These are phyloP conservation scores for Jimgerdemannia lactiflua DNA, from an alignment of 192 early-diverging fungal species.

Conservation along the genomic window DNA sequence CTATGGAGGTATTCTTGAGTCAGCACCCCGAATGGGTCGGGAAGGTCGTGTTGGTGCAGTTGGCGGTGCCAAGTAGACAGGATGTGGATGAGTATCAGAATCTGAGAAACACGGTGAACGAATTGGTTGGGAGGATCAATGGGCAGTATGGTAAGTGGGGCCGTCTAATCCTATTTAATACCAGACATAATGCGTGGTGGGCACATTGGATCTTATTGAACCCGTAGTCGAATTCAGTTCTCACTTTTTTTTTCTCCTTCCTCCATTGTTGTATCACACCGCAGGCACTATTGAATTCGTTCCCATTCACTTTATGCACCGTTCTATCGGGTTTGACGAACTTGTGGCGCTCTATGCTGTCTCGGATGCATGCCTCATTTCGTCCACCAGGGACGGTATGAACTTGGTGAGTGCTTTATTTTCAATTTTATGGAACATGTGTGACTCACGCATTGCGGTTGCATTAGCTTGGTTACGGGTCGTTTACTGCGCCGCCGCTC, in stretches of 20 bases:
- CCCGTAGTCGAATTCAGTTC: not conserved
- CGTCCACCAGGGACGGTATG: conserved; percentile 99
- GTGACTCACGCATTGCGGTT: not conserved
- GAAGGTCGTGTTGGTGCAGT: conserved; percentile 93
- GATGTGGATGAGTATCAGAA: conserved; percentile 99
- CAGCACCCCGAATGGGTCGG: conserved; percentile 90
- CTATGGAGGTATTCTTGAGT: conserved; percentile 88
- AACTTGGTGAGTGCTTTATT: conserved; percentile 68
- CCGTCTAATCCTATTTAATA: conserved; percentile 3
- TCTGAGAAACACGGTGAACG: conserved; percentile 90
- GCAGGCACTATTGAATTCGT: conserved; percentile 89
- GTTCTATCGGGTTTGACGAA: conserved; percentile 93
- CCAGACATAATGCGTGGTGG: not conserved
- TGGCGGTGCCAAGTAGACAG: conserved; percentile 96
- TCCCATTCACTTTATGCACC: conserved; percentile 98
- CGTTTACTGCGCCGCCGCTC: not conserved
- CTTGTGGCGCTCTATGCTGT: conserved; percentile 95
- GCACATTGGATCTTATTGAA: not conserved
- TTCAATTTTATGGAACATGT: not conserved
- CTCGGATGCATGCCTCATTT: conserved; percentile 94
- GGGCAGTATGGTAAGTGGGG: conserved; percentile 71
- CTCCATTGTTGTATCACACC: not conserved
- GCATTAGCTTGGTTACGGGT: not conserved
- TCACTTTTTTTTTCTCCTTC: not conserved
- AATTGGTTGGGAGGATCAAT: conserved; percentile 98